A percentile compares a stretch with the other conserved stretches of the same genome.
phyloP scores from a whole-genome alignment of 163 green algal species.

The Prototheca wickerhamii region DNA sequence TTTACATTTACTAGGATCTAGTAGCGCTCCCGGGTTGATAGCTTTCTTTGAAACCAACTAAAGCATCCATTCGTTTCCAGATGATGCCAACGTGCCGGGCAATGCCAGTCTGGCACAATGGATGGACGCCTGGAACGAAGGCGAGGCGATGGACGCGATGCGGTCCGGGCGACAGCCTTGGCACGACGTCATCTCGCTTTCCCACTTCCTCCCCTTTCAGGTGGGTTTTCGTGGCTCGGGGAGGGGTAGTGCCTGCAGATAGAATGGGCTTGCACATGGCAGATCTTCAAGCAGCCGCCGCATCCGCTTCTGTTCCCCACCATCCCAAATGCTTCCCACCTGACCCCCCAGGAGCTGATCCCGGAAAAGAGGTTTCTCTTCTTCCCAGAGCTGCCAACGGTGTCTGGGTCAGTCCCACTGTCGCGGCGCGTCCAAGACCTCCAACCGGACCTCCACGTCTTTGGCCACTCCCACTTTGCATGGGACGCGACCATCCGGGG shows the following conservation, averaged over 20 bases:
- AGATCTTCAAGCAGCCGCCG: too few relatives aligned
- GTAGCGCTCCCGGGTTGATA: too few relatives aligned
- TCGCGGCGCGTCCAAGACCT: slow-evolving; percentile 17
- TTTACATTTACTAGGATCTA: too few relatives aligned
- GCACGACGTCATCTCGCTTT: slow-evolving; percentile 44
- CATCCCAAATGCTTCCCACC: background rate
- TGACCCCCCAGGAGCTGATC: slow-evolving; percentile 35
- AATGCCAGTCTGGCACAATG: slow-evolving; percentile 17
- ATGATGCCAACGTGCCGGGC: slow-evolving; percentile 5
- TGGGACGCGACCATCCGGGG: slow-evolving; percentile 38
- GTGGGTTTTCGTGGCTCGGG: background rate
- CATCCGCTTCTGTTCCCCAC: too few relatives aligned
- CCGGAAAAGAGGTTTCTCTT: slow-evolving; percentile 59
- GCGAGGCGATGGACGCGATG: background rate
- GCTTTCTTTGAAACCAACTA: too few relatives aligned
- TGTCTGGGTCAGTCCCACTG: slow-evolving; percentile 11
- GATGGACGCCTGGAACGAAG: slow-evolving; percentile 36
- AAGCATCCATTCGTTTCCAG: background rate
- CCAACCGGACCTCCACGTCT: slow-evolving; percentile 49
- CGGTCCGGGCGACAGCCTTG: background rate
- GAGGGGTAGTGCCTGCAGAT: background rate
- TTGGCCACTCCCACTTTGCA: slow-evolving; percentile 59
- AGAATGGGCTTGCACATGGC: too few relatives aligned
- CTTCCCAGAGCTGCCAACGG: slow-evolving; percentile 42
- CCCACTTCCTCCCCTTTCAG: slow-evolving; percentile 55